Evolutionary conservation across 129 eudicot genomes (phyloP), one percentile per base, ranked within the genome.

Genomic region (Mikania micrantha): DNA sequence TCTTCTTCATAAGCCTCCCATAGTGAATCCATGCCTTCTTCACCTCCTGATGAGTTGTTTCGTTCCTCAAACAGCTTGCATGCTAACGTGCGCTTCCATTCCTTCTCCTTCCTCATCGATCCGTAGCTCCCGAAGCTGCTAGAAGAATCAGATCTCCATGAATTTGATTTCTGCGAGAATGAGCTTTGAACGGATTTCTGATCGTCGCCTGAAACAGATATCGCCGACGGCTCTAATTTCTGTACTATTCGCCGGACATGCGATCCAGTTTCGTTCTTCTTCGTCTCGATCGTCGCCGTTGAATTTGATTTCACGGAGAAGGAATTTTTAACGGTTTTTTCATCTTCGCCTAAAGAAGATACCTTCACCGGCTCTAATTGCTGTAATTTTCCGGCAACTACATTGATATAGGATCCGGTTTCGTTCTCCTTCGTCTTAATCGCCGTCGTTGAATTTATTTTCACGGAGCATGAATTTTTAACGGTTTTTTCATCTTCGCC

Each of bases 101-200:
- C 99, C 38, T 76, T 94, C 60, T 89, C 95, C 78, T 85, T 94
- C 71, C 95, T 87, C 97, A 94, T 86, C 4, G 98, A 92, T 45
- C 98, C 95, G 11, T 83, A 83, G 60, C 83, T 80, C 38, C 88
- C 87, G n/a, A 84, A 66, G 41, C 82, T 74, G 3, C 53, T 73
- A 0, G 32, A 47, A 0, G 76, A 45, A 21, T 76, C 84, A 4
- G 28, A 4, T 67, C 64, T 42, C 56, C 58, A 52, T 41, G 70
- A 49, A 21, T 44, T 64, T 4, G 58, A 42, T 7, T 31, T 79
- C 16, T 9, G 3, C 2, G 19, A 21, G 50, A 61, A 61, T 25
- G 70, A 9, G 4, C 25, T 60, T 3, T 50, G 31, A 34, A 24
- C 9, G 12, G 38, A 3, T 19, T 34, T 75, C 3, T 16, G 2